These are phyloP conservation scores for Ilex asprella DNA, from an alignment of 257 asterid species.

Conservation along the genomic window DNA sequence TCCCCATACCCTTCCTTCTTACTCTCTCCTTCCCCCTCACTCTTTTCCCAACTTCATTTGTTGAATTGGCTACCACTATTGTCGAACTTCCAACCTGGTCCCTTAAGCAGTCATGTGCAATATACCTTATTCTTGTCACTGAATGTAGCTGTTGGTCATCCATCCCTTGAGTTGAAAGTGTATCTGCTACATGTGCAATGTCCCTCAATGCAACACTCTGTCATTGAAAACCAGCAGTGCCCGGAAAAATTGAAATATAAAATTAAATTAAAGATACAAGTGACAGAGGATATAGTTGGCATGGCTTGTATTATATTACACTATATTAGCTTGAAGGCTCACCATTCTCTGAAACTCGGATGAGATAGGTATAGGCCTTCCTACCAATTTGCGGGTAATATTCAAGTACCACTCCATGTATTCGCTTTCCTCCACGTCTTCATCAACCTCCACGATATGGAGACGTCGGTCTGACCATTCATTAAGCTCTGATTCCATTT, in stretches of 20 bases:
- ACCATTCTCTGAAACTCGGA: constrained; percentile 94
- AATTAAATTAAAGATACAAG: background rate
- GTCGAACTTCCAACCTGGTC: constrained; percentile 50
- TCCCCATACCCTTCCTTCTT: constrained; percentile 63
- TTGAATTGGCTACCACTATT: constrained; percentile 31
- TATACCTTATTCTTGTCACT: constrained; percentile 55
- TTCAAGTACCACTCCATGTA: constrained; percentile 77
- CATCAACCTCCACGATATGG: constrained; percentile 80
- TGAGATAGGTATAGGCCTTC: constrained; percentile 80
- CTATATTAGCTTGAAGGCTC: constrained; percentile 12
- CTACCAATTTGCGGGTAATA: constrained; percentile 73
- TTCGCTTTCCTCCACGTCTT: constrained; percentile 71
- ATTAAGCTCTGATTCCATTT: constrained; percentile 80
- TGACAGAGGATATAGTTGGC: no score
- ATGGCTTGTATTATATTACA: no score
- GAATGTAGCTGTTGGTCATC: constrained; percentile 73
- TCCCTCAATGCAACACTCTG: constrained; percentile 80
- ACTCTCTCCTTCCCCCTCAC: constrained; percentile 78
- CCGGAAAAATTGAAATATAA: no score
- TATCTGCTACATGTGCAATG: constrained; percentile 66
- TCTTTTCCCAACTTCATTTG: constrained; percentile 45
- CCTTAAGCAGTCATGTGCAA: constrained; percentile 71
- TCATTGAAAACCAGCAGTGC: background rate
- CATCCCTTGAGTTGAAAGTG: constrained; percentile 79
- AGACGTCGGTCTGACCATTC: constrained; percentile 80